A percentile compares a stretch with the other conserved stretches of the same genome.
These are phyloP conservation scores for Lotus japonicus DNA, from an alignment of 306 rosid species.

Conservation along the genomic window DNA sequence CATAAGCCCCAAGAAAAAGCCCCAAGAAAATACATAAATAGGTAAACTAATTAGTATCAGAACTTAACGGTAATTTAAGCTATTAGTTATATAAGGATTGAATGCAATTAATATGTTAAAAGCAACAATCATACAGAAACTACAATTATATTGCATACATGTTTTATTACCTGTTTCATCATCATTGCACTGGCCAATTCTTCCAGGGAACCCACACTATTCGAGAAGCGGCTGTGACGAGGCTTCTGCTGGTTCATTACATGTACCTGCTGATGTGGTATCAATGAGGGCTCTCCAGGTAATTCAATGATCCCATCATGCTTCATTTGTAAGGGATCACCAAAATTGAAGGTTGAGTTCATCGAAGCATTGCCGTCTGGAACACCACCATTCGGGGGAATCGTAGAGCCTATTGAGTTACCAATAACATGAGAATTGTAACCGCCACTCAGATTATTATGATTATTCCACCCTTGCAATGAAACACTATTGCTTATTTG, in stretches of 20 bases:
- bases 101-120: constrained; percentile 16
- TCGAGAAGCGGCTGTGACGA: constrained; percentile 29
- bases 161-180: constrained; percentile 59
- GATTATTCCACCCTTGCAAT: constrained; percentile 53
- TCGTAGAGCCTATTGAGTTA: constrained; percentile 37
- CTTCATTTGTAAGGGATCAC: constrained; percentile 36
- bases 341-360: constrained; percentile 26
- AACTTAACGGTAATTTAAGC: neutral
- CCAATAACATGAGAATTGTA: constrained; percentile 25
- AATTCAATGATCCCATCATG: constrained; percentile 30
- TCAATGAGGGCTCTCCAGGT: constrained; percentile 29
- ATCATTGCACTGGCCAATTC: constrained; percentile 53
- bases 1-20: neutral
- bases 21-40: too few relatives aligned
- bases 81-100: neutral
- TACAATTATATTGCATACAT: constrained; percentile 1
- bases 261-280: constrained; percentile 34
- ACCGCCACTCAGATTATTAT: constrained; percentile 37
- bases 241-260: constrained; percentile 43
- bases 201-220: constrained; percentile 58
- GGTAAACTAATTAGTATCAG: too few relatives aligned
- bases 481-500: constrained; percentile 26
- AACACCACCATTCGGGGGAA: constrained; percentile 37
- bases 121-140: constrained; percentile 7
- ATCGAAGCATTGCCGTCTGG: constrained; percentile 29